Percentiles rank a stretch among this genome's conserved stretches.
These are phyloP conservation scores for Medicago lupulina DNA, from an alignment of 306 rosid species.

Conservation along the genomic window DNA sequence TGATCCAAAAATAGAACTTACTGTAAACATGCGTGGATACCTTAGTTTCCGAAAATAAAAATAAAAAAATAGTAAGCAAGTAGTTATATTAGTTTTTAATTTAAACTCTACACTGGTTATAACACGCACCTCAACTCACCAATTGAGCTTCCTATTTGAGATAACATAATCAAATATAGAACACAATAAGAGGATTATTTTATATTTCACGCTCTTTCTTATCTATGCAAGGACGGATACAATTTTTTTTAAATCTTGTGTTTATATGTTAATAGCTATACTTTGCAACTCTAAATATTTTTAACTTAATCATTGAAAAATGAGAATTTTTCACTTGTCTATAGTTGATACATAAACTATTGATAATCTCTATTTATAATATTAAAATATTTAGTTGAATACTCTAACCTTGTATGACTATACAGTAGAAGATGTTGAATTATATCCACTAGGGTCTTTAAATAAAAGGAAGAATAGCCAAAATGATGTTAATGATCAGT, in stretches of 20 bases:
- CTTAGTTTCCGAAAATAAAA: too few species aligned
- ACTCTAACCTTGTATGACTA: neutral
- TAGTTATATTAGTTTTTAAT: too few species aligned
- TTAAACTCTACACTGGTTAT: too few species aligned
- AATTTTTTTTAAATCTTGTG: neutral
- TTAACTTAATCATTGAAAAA: too few species aligned
- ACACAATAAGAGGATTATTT: neutral
- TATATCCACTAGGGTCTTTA: neutral
- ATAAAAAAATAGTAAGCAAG: too few species aligned
- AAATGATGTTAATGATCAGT: neutral
- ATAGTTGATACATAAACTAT: neutral
- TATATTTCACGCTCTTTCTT: neutral
- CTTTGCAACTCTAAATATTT: too few species aligned
- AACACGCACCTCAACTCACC: too few species aligned
- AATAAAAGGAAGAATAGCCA: slow-evolving; percentile 26
- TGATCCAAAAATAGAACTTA: too few species aligned
- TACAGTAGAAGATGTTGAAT: slow-evolving; percentile 5
- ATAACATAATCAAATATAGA: too few species aligned
- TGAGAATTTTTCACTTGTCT: neutral
- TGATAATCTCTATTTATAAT: neutral
- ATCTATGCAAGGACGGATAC: neutral
- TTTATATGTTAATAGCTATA: neutral
- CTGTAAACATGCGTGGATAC: too few species aligned
- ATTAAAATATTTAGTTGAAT: neutral
- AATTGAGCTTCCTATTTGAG: too few species aligned